These are phyloP conservation scores for Thyridium curvatum DNA, from an alignment of 2,329 filamentous ascomycete genomes.

Conservation along the genomic window DNA sequence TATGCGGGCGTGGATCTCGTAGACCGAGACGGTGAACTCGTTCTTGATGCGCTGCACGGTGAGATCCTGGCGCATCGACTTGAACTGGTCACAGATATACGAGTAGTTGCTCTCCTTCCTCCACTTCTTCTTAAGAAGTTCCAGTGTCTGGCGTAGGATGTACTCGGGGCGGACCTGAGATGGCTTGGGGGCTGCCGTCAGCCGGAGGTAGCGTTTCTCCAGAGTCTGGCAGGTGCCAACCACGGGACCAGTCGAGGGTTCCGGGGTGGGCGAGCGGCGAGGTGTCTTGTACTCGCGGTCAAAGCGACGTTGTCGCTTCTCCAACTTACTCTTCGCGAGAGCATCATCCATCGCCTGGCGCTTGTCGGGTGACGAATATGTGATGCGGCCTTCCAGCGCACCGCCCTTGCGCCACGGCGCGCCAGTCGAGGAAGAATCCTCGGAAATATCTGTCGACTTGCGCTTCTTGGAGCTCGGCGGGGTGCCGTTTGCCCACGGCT, in stretches of 20 bases:
- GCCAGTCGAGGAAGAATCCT: slow-evolving; percentile 40
- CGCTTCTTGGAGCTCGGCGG: slow-evolving; percentile 60
- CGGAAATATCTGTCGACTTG: slow-evolving; percentile 64
- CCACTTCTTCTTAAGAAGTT: slow-evolving; percentile 92
- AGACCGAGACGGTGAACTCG: slow-evolving; percentile 92
- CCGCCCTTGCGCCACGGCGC: slow-evolving; percentile 69
- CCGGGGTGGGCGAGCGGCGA: slow-evolving; percentile 49
- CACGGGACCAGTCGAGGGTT: slow-evolving; percentile 58
- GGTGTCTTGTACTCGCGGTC: slow-evolving; percentile 57
- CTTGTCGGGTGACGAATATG: slow-evolving; percentile 48
- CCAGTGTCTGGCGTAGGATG: slow-evolving; percentile 77
- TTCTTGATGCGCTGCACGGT: slow-evolving; percentile 97
- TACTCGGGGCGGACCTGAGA: slow-evolving; percentile 80
- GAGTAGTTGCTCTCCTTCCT: slow-evolving; percentile 86
- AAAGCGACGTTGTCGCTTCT: slow-evolving; percentile 86
- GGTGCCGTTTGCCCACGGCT: slow-evolving; percentile 6
- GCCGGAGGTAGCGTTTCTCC: slow-evolving; percentile 91
- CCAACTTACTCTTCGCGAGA: slow-evolving; percentile 72
- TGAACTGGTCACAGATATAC: slow-evolving; percentile 99
- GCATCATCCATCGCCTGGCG: slow-evolving; percentile 32
- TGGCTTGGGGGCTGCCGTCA: slow-evolving; percentile 84
- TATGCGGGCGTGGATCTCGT: slow-evolving; percentile 96
- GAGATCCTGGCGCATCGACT: slow-evolving; percentile 94
- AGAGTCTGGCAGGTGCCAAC: slow-evolving; percentile 77
- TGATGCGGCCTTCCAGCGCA: slow-evolving; percentile 70